phyloP scores from a whole-genome alignment of 2,329 filamentous ascomycete species.

The Aphanoascus verrucosus region DNA sequence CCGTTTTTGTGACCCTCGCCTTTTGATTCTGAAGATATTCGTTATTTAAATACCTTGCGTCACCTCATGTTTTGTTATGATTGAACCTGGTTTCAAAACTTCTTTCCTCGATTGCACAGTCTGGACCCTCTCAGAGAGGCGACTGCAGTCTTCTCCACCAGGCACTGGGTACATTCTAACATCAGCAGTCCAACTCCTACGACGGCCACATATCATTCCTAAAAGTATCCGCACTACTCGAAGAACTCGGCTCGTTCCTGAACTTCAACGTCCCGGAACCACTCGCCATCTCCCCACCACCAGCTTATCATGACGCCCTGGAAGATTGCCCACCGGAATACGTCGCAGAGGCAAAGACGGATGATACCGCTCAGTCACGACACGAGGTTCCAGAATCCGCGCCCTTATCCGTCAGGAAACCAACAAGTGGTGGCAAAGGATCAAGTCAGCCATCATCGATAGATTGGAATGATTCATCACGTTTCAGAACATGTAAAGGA shows the following conservation, averaged over 20 bases:
- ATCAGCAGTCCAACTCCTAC: slow-evolving; percentile 4
- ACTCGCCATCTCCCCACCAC: slow-evolving; percentile 7
- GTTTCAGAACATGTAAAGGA: slow-evolving; percentile 11
- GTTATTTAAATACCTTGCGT: not conserved
- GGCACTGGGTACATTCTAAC: slow-evolving; percentile 5
- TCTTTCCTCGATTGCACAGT: not conserved
- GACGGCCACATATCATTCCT: slow-evolving; percentile 8
- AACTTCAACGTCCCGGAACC: slow-evolving; percentile 1
- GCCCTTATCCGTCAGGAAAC: not conserved
- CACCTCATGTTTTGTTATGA: not conserved
- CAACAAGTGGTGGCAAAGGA: not conserved
- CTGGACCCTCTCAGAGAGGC: not conserved
- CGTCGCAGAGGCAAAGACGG: not conserved
- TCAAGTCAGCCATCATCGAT: not conserved
- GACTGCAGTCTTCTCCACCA: not conserved
- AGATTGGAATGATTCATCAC: slow-evolving; percentile 14
- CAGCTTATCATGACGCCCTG: slow-evolving; percentile 15
- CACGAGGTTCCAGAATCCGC: not conserved
- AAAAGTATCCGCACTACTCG: slow-evolving; percentile 13
- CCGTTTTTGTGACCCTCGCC: not conserved
- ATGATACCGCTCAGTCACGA: not conserved
- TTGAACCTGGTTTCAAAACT: not conserved
- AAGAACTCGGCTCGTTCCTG: slow-evolving; percentile 10
- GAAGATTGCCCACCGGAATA: slow-evolving; percentile 26
- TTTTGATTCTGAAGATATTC: not conserved